Conservation (phyloP, 257 asterid genomes). For the Nicotiana benthamiana region DNA sequence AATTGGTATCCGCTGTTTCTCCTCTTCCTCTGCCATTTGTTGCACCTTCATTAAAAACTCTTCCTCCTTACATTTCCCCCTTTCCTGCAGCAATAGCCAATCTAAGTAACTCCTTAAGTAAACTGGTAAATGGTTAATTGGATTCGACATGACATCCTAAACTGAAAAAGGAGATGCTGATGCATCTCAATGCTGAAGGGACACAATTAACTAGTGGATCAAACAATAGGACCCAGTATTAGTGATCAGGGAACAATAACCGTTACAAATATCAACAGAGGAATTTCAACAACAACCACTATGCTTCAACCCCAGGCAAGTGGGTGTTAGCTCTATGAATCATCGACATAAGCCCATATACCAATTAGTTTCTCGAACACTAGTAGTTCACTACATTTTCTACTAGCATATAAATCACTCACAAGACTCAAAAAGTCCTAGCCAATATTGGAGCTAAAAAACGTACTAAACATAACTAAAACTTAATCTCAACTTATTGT, state of each 20-base stretch:
- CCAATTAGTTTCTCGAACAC: too few relatives aligned
- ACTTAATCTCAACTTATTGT: neutral
- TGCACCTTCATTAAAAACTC: slow-evolving; percentile 67
- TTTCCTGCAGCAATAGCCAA: slow-evolving; percentile 45
- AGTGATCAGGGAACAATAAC: neutral
- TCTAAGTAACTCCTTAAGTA: neutral
- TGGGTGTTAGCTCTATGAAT: too few relatives aligned
- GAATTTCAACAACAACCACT: neutral
- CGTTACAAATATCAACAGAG: neutral
- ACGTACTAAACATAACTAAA: neutral
- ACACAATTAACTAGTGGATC: neutral
- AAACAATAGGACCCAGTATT: neutral
- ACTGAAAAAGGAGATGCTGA: neutral
- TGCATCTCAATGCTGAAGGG: neutral
- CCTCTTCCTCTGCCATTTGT: slow-evolving; percentile 69
- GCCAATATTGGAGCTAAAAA: too few relatives aligned
- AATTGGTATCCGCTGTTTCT: slow-evolving; percentile 66
- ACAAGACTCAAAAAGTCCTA: too few relatives aligned
- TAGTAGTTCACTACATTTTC: too few relatives aligned
- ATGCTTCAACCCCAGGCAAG: too few relatives aligned
- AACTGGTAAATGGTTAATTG: neutral
- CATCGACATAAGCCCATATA: too few relatives aligned
- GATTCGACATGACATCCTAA: neutral
- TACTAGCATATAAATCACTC: too few relatives aligned
- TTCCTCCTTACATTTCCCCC: slow-evolving; percentile 83